These are phyloP conservation scores for Botrytis hyacinthi DNA, from an alignment of 2,329 filamentous ascomycete species.

Conservation along the genomic window DNA sequence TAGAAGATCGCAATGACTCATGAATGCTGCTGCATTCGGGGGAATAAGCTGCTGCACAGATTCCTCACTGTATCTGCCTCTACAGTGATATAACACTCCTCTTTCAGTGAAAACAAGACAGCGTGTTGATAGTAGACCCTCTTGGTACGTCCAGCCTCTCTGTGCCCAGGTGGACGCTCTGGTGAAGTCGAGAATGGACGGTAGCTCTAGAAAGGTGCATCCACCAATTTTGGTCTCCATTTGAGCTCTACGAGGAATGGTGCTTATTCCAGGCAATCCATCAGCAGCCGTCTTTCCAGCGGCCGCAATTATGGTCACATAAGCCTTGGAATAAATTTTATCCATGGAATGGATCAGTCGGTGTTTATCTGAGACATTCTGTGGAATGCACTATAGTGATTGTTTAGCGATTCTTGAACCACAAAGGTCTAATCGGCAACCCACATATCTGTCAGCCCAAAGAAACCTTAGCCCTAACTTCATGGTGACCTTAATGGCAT, in stretches of 20 bases:
- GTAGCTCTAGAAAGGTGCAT: background rate
- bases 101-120: background rate
- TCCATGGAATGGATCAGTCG: background rate
- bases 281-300: background rate
- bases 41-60: background rate
- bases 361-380: background rate
- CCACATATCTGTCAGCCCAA: background rate
- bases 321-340: background rate
- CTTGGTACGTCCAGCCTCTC: background rate
- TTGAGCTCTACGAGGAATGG: background rate
- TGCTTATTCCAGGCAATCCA: background rate
- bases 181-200: background rate
- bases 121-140: background rate
- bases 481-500: background rate
- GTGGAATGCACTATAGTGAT: background rate
- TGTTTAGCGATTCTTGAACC: background rate
- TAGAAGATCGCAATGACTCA: no score
- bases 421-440: background rate
- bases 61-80: background rate
- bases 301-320: background rate
- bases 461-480: background rate
- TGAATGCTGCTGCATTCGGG: background rate
- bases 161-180: background rate
- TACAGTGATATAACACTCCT: background rate
- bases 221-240: background rate